Percentiles rank a stretch among this genome's conserved stretches.
Evolutionary conservation across 345 rosid species (phyloP).

Genomic region (Camelina neglecta): DNA sequence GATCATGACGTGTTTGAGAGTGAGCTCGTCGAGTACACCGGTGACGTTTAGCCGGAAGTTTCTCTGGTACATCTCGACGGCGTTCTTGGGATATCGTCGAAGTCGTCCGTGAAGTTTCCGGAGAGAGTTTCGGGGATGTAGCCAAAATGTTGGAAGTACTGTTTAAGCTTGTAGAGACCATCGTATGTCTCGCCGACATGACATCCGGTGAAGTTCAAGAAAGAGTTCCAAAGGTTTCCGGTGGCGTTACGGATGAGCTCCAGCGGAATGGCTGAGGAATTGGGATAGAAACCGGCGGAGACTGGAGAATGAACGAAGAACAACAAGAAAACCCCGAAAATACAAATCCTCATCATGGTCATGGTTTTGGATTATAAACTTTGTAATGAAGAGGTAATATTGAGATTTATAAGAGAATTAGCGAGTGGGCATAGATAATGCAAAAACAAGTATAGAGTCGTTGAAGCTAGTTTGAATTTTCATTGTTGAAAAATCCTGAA

Average conservation of each 20-base stretch:
- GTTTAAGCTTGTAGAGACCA: constrained; percentile 42
- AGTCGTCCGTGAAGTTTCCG: constrained; percentile 67
- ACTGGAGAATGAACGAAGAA: constrained; percentile 24
- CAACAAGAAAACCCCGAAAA: constrained; percentile 26
- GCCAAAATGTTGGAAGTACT: constrained; percentile 44
- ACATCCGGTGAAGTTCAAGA: constrained; percentile 44
- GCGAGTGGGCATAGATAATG: constrained; percentile 37
- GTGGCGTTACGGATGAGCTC: constrained; percentile 27
- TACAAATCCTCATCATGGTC: constrained; percentile 24
- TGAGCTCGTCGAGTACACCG: constrained; percentile 70
- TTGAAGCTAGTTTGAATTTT: constrained; percentile 24
- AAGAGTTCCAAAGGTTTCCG: constrained; percentile 36
- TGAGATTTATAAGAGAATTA: constrained; percentile 48
- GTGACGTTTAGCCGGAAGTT: constrained; percentile 76
- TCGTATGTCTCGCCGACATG: constrained; percentile 33
- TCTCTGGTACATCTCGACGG: constrained; percentile 68
- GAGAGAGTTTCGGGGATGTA: constrained; percentile 36
- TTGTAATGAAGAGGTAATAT: background rate
- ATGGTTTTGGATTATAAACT: background rate
- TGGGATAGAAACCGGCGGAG: constrained; percentile 42
- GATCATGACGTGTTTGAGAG: constrained; percentile 57
- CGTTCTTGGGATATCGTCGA: constrained; percentile 61
- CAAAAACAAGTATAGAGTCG: constrained; percentile 6
- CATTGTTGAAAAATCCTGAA: background rate
- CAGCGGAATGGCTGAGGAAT: constrained; percentile 34